Evolutionary conservation across 441 rosid species (phyloP).

Genomic region (Syzygium syzygioides): DNA sequence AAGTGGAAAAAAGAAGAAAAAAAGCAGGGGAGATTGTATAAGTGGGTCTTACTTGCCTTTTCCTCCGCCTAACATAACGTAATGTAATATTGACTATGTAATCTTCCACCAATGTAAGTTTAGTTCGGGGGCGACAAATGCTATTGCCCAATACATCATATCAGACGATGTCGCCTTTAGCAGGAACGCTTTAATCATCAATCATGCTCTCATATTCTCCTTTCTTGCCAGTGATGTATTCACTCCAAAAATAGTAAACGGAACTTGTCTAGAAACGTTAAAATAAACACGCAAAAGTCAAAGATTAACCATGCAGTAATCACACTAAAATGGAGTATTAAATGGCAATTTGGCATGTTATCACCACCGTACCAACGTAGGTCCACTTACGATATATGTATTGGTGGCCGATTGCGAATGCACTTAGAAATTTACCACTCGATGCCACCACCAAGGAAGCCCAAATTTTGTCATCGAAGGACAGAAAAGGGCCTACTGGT

Average conservation of each 20-base stretch:
- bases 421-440: not conserved
- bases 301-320: not conserved
- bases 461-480: not conserved
- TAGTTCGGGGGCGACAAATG: not conserved
- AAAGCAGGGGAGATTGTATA: too few relatives aligned
- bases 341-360: not conserved
- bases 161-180: not conserved
- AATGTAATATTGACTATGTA: not conserved
- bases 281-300: not conserved
- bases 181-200: not conserved
- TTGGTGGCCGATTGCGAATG: not conserved
- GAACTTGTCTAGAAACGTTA: not conserved
- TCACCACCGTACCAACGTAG: not conserved
- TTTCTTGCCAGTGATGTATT: not conserved
- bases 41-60: not conserved
- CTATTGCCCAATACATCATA: not conserved
- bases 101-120: not conserved
- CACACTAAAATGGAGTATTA: not conserved
- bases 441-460: not conserved
- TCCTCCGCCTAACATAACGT: not conserved
- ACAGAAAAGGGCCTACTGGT: not conserved
- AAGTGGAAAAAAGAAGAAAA: not conserved
- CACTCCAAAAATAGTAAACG: not conserved
- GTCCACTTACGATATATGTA: not conserved
- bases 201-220: not conserved